These are phyloP conservation scores for Litchi chinensis DNA, from an alignment of 345 rosid genomes.

Conservation along the genomic window DNA sequence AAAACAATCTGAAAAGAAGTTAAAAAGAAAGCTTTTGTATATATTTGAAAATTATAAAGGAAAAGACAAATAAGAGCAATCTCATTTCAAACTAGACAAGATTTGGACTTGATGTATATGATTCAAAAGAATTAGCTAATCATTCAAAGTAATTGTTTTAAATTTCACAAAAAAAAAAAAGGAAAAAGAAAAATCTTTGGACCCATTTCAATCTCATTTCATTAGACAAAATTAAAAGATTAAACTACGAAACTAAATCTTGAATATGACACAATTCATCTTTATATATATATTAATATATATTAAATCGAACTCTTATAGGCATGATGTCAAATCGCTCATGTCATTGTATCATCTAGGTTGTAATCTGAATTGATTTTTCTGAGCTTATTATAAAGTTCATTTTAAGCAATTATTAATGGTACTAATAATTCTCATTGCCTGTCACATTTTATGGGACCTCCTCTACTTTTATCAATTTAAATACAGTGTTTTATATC, in stretches of 20 bases:
- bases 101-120: background rate
- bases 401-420: background rate
- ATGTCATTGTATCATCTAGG: background rate
- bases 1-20: background rate
- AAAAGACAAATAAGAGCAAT: background rate
- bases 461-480: background rate
- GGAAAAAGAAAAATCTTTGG: no score
- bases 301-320: background rate
- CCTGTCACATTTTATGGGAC: background rate
- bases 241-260: background rate
- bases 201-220: background rate
- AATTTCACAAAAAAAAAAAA: no score
- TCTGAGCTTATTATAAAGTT: background rate
- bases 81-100: background rate
- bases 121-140: background rate
- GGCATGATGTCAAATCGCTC: background rate
- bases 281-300: background rate
- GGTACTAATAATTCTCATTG: background rate
- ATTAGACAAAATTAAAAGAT: background rate
- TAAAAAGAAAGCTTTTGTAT: background rate
- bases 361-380: background rate
- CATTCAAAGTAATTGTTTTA: background rate
- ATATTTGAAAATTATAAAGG: background rate
- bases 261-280: background rate
- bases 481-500: background rate